Evolutionary conservation across 2,329 filamentous ascomycete genomes (phyloP), one percentile per base, ranked within the genome.

Genomic region (Hypoxylon sp.): DNA sequence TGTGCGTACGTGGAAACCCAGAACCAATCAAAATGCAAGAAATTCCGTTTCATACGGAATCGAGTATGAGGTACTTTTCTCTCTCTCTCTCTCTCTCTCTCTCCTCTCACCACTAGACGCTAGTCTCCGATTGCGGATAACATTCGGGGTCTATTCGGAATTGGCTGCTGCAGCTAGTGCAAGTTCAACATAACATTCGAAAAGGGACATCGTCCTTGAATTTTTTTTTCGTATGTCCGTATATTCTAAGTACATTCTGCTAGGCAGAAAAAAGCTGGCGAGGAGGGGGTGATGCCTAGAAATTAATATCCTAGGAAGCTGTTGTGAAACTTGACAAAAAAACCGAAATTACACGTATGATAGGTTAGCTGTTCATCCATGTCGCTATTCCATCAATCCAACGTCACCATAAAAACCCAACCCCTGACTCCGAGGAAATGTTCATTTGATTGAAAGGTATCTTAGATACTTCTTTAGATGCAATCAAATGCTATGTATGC

Each of bases 101-200:
- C n/a, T n/a, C n/a, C n/a, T n/a, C n/a, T n/a, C n/a, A n/a, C n/a
- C n/a, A n/a, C n/a, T n/a, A 23, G 19, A 13, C 30, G 25, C 23
- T 4, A 9, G 27, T 32, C 55, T 58, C 55, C 55, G 55, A 50
- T 51, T 15, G 30, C 51, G 55, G 55, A 49, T 49, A 41, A 20
- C 34, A 50, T 9, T 46, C 47, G 47, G 51, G 20, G 16, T 52
- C 29, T 55, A 38, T 4, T 44, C 55, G 51, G 46, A 35, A 58
- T 58, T 50, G 17, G 44, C 30, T 27, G 5, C 29, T 40, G 41
- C 38, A 40, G 44, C 30, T 27, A 4, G 26, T 40, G 41, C 38
- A 40, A 11, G 7, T 46, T 43, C 9, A 9, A 38, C n/a, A 32
- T 35, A 42, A 40, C 19, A 40, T 19, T 29, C 19, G 9, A 43